These are phyloP conservation scores for Sphenostylis stenocarpa DNA, from an alignment of 306 rosid species.

Conservation along the genomic window DNA sequence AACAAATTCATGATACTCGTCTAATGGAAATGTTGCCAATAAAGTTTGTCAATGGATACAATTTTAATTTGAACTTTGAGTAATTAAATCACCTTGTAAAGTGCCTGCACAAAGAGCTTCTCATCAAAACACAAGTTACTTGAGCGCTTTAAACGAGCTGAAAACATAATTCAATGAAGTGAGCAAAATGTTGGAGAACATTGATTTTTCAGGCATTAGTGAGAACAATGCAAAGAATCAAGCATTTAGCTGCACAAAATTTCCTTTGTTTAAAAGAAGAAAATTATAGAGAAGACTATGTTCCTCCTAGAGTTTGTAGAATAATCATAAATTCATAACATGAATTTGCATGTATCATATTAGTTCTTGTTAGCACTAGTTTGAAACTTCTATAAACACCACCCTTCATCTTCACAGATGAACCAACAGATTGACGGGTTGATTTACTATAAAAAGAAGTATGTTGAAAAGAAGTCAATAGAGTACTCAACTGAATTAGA, in stretches of 20 bases:
- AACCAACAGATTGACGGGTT: neutral
- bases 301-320: neutral
- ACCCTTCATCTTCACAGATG: neutral
- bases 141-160: conserved; percentile 62
- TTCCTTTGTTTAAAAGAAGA: neutral
- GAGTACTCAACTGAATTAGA: neutral
- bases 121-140: conserved; percentile 84
- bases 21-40: neutral
- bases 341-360: neutral
- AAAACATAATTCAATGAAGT: conserved; percentile 32
- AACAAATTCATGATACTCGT: neutral
- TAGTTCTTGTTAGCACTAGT: neutral
- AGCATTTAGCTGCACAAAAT: neutral
- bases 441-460: neutral
- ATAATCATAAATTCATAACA: neutral
- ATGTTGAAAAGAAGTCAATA: neutral
- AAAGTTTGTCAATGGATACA: neutral
- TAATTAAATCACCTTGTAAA: conserved; percentile 72
- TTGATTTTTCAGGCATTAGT: neutral
- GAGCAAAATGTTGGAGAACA: conserved; percentile 24
- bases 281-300: neutral
- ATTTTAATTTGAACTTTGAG: conserved; percentile 1
- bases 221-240: neutral
- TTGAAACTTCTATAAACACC: conserved; percentile 9
- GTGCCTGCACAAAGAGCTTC: conserved; percentile 76